These are phyloP conservation scores for Colletotrichum camelliae DNA, from an alignment of 2,329 filamentous ascomycete genomes.

Conservation along the genomic window DNA sequence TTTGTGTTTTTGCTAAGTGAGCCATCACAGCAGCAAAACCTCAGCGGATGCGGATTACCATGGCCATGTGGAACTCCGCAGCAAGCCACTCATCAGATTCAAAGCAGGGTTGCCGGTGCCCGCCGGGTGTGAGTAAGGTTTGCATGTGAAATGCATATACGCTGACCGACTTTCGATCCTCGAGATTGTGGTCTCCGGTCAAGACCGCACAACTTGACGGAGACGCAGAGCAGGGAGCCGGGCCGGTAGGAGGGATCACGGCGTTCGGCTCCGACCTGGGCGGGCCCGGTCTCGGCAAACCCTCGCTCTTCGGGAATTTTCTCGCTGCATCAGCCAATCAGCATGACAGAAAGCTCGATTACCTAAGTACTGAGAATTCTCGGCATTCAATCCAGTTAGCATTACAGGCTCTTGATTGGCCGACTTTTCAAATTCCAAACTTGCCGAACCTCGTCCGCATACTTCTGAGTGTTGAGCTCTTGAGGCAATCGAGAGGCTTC, in stretches of 20 bases:
- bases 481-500: neutral
- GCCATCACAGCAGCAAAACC: neutral
- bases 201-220: neutral
- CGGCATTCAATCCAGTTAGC: neutral
- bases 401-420: neutral
- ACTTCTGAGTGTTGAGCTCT: neutral
- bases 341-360: neutral
- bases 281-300: neutral
- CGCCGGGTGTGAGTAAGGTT: neutral
- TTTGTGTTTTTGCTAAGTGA: neutral
- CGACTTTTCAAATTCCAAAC: neutral
- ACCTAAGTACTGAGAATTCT: neutral
- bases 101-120: neutral
- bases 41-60: neutral
- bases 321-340: neutral
- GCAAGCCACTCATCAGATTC: neutral
- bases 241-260: neutral
- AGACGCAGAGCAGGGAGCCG: neutral
- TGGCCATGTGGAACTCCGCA: neutral
- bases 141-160: rapidly evolving
- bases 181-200: neutral
- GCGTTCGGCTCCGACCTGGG: neutral
- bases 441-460: neutral
- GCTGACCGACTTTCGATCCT: neutral
- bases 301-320: neutral